A percentile compares a stretch with the other conserved stretches of the same genome.
phyloP scores from a whole-genome alignment of 345 rosid species.

The Acer negundo region DNA sequence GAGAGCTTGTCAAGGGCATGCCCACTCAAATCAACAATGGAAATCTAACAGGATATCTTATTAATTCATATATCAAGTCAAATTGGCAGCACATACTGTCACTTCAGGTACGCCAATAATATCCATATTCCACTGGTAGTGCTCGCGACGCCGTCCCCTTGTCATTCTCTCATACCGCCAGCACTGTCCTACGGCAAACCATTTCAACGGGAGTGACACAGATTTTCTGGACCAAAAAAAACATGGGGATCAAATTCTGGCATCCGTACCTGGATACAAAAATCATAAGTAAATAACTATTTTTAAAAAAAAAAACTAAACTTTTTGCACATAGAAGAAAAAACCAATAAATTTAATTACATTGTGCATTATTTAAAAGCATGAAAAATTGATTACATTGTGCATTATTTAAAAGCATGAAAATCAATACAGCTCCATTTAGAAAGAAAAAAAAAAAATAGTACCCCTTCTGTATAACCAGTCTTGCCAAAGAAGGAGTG shows the following conservation, averaged over 20 bases:
- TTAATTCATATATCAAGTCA: slow-evolving; percentile 8
- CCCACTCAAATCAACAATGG: background rate
- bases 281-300: slow-evolving; percentile 38
- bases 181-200: slow-evolving; percentile 97
- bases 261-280: slow-evolving; percentile 62
- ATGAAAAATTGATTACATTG: too few species aligned
- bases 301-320: slow-evolving; percentile 10
- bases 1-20: slow-evolving; percentile 7
- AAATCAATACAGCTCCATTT: background rate
- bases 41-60: background rate
- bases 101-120: slow-evolving; percentile 91
- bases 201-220: slow-evolving; percentile 82
- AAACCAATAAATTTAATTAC: background rate
- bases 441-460: background rate
- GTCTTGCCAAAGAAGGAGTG: slow-evolving; percentile 93
- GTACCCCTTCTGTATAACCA: slow-evolving; percentile 96
- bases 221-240: slow-evolving; percentile 88
- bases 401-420: slow-evolving; percentile 4
- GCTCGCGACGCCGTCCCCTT: slow-evolving; percentile 93
- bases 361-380: background rate
- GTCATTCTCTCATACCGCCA: slow-evolving; percentile 99
- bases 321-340: slow-evolving; percentile 2
- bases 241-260: slow-evolving; percentile 62
- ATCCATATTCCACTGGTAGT: slow-evolving; percentile 99
- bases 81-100: slow-evolving; percentile 47